Conservation (phyloP, 2,329 filamentous ascomycete genomes). For the Aspergillus floridensis region DNA sequence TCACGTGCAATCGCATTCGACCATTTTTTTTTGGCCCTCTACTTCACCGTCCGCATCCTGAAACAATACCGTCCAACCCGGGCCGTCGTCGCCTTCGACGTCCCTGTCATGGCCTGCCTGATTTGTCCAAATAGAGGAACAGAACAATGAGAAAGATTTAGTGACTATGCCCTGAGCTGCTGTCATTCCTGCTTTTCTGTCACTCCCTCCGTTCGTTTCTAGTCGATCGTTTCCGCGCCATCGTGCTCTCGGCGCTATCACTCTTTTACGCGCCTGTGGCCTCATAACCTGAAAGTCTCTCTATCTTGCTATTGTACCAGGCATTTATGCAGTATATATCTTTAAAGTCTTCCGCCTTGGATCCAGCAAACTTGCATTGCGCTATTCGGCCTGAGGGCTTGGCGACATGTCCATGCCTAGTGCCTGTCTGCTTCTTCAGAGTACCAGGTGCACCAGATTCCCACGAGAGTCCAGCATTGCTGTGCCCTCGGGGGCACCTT, state of each 20-base stretch:
- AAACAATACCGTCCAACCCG: slow-evolving; percentile 16
- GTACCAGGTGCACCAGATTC: slow-evolving; percentile 26
- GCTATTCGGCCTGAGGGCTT: slow-evolving; percentile 17
- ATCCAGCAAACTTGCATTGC: slow-evolving; percentile 7
- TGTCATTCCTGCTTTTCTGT: slow-evolving; percentile 1
- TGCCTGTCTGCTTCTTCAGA: slow-evolving; percentile 24
- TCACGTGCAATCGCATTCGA: slow-evolving; percentile 2
- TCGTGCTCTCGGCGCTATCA: neutral
- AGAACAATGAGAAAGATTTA: slow-evolving; percentile 8
- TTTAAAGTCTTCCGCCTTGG: neutral
- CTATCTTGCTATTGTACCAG: neutral
- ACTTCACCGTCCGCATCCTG: slow-evolving; percentile 22
- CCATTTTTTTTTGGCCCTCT: slow-evolving; percentile 7
- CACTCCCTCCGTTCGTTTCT: slow-evolving; percentile 1
- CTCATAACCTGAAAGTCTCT: neutral
- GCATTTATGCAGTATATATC: slow-evolving; percentile 4
- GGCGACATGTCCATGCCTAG: slow-evolving; percentile 29
- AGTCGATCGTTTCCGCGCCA: neutral
- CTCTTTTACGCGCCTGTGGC: slow-evolving; percentile 5
- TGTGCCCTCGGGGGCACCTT: slow-evolving; percentile 10
- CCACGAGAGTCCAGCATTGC: slow-evolving; percentile 15
- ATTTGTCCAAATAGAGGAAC: slow-evolving; percentile 2
- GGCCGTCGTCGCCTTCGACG: slow-evolving; percentile 12
- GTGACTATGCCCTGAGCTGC: slow-evolving; percentile 5
- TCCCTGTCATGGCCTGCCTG: slow-evolving; percentile 16